These are phyloP conservation scores for Aspergillus proliferans DNA, from an alignment of 2,329 filamentous ascomycete species.

Conservation along the genomic window DNA sequence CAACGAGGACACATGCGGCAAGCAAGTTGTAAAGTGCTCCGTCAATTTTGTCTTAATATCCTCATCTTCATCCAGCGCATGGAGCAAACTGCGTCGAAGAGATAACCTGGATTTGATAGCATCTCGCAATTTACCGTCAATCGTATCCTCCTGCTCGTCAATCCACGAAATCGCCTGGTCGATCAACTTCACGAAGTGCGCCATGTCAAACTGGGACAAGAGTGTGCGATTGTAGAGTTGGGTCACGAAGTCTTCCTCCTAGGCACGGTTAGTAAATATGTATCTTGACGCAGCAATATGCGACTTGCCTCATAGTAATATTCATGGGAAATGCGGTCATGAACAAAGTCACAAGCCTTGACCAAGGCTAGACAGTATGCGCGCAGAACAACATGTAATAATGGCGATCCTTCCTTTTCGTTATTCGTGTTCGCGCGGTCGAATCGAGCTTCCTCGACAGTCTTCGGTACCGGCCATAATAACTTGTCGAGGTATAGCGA, in stretches of 20 bases:
- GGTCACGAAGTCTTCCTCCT: constrained; percentile 96
- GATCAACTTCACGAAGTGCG: constrained; percentile 52
- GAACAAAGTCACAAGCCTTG: constrained; percentile 75
- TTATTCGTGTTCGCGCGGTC: constrained; percentile 22
- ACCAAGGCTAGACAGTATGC: constrained; percentile 81
- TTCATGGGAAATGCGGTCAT: constrained; percentile 69
- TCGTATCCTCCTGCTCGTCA: constrained; percentile 25
- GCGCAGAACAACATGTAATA: constrained; percentile 61
- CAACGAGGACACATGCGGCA: constrained; percentile 48
- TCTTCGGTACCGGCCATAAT: constrained; percentile 61
- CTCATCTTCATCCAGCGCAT: constrained; percentile 34
- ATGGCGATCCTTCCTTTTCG: constrained; percentile 30
- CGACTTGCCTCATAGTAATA: constrained; percentile 76
- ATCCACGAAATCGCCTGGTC: constrained; percentile 52
- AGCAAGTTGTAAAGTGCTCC: constrained; percentile 25
- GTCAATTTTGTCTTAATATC: constrained; percentile 24
- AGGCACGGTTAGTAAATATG: constrained; percentile 11
- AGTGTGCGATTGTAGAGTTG: constrained; percentile 80
- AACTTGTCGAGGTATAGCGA: constrained; percentile 84
- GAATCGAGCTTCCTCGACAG: constrained; percentile 62
- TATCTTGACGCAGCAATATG: background rate
- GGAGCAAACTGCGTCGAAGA: constrained; percentile 53
- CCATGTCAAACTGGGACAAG: constrained; percentile 56
- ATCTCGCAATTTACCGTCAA: constrained; percentile 33
- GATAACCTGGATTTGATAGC: constrained; percentile 62